These are phyloP conservation scores for Scopulariopsis brevicaulis DNA, from an alignment of 2,329 filamentous ascomycete genomes.

Conservation along the genomic window DNA sequence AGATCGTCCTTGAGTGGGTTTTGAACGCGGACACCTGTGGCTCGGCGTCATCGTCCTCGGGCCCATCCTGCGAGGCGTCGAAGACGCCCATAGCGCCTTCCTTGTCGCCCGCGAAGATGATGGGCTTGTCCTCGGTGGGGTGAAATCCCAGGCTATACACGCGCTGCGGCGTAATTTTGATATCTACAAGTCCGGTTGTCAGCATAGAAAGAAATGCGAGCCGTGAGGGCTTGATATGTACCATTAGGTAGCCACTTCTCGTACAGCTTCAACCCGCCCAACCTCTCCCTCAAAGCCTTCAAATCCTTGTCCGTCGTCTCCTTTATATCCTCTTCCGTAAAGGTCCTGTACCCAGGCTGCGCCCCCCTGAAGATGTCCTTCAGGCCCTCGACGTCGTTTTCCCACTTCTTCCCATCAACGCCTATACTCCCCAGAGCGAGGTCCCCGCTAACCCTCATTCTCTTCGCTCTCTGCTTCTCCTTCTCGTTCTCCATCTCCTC, in stretches of 20 bases:
- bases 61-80: slow-evolving; percentile 62
- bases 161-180: slow-evolving; percentile 82
- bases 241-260: slow-evolving; percentile 74
- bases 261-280: slow-evolving; percentile 70
- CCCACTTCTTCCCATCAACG: slow-evolving; percentile 70
- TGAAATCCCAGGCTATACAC: slow-evolving; percentile 85
- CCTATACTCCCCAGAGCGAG: slow-evolving; percentile 67
- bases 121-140: slow-evolving; percentile 70
- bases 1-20: slow-evolving; percentile 79
- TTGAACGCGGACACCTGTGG: slow-evolving; percentile 86
- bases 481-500: slow-evolving; percentile 33
- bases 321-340: slow-evolving; percentile 71
- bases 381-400: slow-evolving; percentile 55
- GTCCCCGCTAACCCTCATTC: slow-evolving; percentile 37
- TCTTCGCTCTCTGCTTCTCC: slow-evolving; percentile 43
- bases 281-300: slow-evolving; percentile 60
- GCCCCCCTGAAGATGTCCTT: slow-evolving; percentile 49
- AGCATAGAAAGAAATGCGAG: background rate
- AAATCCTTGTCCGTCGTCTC: slow-evolving; percentile 69
- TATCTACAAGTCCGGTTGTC: slow-evolving; percentile 40
- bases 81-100: slow-evolving; percentile 84
- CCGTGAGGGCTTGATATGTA: slow-evolving; percentile 22
- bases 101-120: slow-evolving; percentile 92
- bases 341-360: slow-evolving; percentile 73
- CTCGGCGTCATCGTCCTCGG: slow-evolving; percentile 59